These are phyloP conservation scores for Kingdonia uniflora DNA, from an alignment of 164 flowering plant genomes.

Conservation along the genomic window DNA sequence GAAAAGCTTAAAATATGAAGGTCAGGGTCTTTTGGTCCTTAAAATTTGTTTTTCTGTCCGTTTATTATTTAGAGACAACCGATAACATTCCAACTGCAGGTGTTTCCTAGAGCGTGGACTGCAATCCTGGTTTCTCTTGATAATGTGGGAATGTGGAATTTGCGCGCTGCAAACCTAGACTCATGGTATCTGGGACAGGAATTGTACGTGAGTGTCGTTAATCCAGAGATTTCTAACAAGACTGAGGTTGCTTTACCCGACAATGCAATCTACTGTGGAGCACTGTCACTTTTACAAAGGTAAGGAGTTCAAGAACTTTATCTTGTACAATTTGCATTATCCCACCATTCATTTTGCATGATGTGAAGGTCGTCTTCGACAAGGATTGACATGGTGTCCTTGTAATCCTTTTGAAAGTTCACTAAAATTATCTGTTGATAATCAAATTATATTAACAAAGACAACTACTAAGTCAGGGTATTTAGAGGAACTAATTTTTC, in stretches of 20 bases:
- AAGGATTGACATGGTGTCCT: no score
- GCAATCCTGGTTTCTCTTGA: conserved; percentile 81
- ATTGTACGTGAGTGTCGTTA: conserved; percentile 56
- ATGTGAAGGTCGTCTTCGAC: no score
- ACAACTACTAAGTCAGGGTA: no score
- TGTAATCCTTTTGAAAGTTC: no score
- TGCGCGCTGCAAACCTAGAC: conserved; percentile 65
- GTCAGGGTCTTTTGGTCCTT: no score
- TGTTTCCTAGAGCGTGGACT: conserved; percentile 95
- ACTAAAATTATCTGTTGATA: no score
- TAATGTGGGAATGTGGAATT: conserved; percentile 89
- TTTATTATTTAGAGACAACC: no score
- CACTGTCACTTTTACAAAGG: conserved; percentile 65
- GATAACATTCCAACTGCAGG: conserved; percentile 40
- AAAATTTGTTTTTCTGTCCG: no score
- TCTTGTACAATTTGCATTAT: background rate
- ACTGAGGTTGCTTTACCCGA: conserved; percentile 56
- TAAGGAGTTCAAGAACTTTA: conserved; percentile 22
- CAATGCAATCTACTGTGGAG: conserved; percentile 67
- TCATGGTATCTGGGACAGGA: conserved; percentile 98
- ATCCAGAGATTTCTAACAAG: conserved; percentile 53
- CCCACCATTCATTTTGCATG: no score
- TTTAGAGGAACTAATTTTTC: no score
- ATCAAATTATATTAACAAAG: no score
- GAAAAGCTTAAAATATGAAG: no score